Percentiles rank a stretch among this genome's conserved stretches.
phyloP scores from a whole-genome alignment of 805 yeast species.

The Kodamaea lidongshanica region DNA sequence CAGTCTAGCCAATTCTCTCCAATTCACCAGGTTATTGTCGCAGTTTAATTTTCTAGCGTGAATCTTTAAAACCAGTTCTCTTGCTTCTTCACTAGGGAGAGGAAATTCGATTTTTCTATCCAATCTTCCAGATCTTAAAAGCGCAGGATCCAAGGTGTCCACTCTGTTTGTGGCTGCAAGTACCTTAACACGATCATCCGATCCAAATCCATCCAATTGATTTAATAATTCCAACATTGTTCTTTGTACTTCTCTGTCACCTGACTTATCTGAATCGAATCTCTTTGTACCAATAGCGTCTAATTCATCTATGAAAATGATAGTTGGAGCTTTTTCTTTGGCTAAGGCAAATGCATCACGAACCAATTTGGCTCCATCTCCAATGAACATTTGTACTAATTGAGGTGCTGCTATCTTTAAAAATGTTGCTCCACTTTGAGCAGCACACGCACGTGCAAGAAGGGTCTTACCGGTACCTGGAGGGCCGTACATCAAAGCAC shows the following conservation, averaged over 20 bases:
- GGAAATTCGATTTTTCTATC: constrained; percentile 99
- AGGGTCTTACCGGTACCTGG: constrained; percentile 45
- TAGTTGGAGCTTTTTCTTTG: constrained; percentile 42
- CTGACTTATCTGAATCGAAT: constrained; percentile 41
- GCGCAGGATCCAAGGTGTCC: constrained; percentile 98
- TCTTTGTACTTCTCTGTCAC: constrained; percentile 43
- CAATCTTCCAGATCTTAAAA: constrained; percentile 95
- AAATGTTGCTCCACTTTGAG: constrained; percentile 42
- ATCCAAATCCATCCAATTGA: constrained; percentile 85
- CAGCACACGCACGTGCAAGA: constrained; percentile 44
- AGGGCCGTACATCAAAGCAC: constrained; percentile 45
- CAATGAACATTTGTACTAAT: constrained; percentile 43
- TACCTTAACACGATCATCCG: constrained; percentile 95
- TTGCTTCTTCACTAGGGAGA: constrained; percentile 92
- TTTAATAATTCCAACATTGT: constrained; percentile 45
- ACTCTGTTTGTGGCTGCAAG: constrained; percentile 98
- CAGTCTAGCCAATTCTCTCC: constrained; percentile 97
- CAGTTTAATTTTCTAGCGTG: constrained; percentile 96
- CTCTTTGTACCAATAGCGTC: constrained; percentile 44
- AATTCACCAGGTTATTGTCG: constrained; percentile 77
- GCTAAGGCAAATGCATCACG: constrained; percentile 44
- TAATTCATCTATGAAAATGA: constrained; percentile 42
- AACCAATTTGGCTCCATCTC: constrained; percentile 43
- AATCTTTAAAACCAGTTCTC: constrained; percentile 93
- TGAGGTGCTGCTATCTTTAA: constrained; percentile 42